Evolutionary conservation across 805 yeast genomes (phyloP), one percentile per base, ranked within the genome.

Genomic region (Pichia nakasei): DNA sequence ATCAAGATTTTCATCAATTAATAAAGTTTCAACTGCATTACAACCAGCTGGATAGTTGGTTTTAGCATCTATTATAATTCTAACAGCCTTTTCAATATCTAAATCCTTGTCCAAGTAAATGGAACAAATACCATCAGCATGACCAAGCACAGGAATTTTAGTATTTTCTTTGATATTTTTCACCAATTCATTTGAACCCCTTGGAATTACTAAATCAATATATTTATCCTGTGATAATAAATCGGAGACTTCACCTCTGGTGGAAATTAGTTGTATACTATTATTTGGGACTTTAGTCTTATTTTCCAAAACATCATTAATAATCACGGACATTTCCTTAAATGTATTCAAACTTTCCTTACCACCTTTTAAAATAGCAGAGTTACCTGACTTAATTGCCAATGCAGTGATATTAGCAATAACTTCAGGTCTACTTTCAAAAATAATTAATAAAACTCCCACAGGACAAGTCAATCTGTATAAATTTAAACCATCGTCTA

Each of bases 31-130:
- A 44, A 78, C 91, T 8, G 98, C 97, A 61, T 93, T 93, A 64
- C 99, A 93, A n/a, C 96, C 99, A 12, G 98, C 98, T 39, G 97
- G 97, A 60, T 93, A 93, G 63, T 88, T 89, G 0, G 96, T 87
- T 65, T 93, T 93, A 5, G 96, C 75, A 63, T 93, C 99, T 22
- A 86, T 75, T 5, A 79, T 70, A 26, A 93, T 77, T 45, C 77
- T 76, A 29, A 74, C 69, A 0, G 97, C 95, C 76, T 85, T 88
- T 13, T 63, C 75, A 12, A 85, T 49, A 55, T 88, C 91, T 6
- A 93, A 93, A 41, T 75, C 78, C 45, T 73, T 75, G 60, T 89
- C 95, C 22, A 91, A 70, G 56, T 78, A 93, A 8, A 91, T 76
- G 2, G 97, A 80, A 65, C 98, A 93, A 48, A 91, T 82, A 38